Evolutionary conservation across 148 eudicot genomes (phyloP), one percentile per base, ranked within the genome.

Genomic region (Cornus kousa): DNA sequence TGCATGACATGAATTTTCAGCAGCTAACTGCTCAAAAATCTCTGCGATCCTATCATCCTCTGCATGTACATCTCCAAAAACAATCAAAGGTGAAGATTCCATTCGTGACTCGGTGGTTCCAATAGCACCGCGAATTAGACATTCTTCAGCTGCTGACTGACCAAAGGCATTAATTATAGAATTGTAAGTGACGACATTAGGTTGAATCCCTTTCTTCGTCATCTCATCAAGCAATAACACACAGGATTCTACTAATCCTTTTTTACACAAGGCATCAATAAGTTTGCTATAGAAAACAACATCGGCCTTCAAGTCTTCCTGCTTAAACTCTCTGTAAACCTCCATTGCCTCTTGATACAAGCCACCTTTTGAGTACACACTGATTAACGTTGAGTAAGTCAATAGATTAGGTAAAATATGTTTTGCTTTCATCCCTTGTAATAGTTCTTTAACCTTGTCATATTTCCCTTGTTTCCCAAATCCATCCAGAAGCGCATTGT

Each of bases 161-260:
- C 99, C 98, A 82, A 93, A 93, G 66, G 99, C 99, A 85, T 96
- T 96, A 57, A 96, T 96, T 67, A 96, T 93, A 68, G 98, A 93
- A 78, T 95, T 95, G 83, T 93, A 95, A 24, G 99, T 93, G 33
- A 95, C 99, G 46, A 95, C 97, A 87, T 95, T 95, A 12, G 99
- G 97, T 57, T 86, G 86, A 67, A 95, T 95, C 71, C 99, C 99
- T 81, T 89, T 91, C 82, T 89, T 87, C 39, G 91, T 95, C 99
- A 95, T 95, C 90, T 95, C 97, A 80, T 93, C 90, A 6, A 95
- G 93, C 85, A 93, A 87, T 57, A 88, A 82, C 20, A 87, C 91
- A 62, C 93, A 93, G 22, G 97, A 95, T 74, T 89, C 93, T 64
- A 95, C 93, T 10, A 90, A 77, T 76, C 99, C 99, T 67, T 89